Evolutionary conservation across 1,284 basidiomycete species (phyloP), one percentile per base, ranked within the genome.

Genomic region (Naganishia cerealis): DNA sequence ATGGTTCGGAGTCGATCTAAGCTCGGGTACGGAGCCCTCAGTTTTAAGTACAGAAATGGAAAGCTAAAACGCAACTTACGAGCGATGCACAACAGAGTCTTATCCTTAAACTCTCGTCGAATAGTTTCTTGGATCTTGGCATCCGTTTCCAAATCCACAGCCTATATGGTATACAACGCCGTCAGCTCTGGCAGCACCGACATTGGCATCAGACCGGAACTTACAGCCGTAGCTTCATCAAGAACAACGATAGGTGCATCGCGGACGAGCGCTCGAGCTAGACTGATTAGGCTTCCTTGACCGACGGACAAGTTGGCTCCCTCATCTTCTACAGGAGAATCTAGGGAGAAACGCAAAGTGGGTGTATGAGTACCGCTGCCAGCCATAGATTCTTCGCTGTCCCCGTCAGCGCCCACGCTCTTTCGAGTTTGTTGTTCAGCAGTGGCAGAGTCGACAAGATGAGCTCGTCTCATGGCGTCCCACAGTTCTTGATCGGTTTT

Each of bases 121-220:
- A 92, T 91, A 1, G 88, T 90, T 24, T 82, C 81, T 76, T 91
- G 89, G 36, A 91, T 81, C 74, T 88, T 86, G 0, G 88, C 84
- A 75, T 92, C 90, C 0, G 89, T 91, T 72, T 89, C 88, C 3
- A 87, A 84, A 72, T 93, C 91, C 3, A 53, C 67, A 7, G 55
- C 53, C 7, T 74, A 74, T 6, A 77, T 78, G 5, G 75, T 78
- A 70, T 78, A 78, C 67, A 80, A 87, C 50, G 90, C 81, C 42
- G 91, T 81, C 57, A 91, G 86, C 67, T 90, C 85, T 8, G 91
- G 80, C n/a, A 0, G 88, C 89, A 56, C 89, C 83, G 70, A 86
- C 86, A 1, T 91, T 81, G 1, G 87, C 87, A 6, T 91, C 79
- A 16, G 73, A 67, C 52, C 74, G 74, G 38, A 65, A 62, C 58